Evolutionary conservation across 2,329 filamentous ascomycete genomes (phyloP).

Genomic region (Xylariaceae sp.): DNA sequence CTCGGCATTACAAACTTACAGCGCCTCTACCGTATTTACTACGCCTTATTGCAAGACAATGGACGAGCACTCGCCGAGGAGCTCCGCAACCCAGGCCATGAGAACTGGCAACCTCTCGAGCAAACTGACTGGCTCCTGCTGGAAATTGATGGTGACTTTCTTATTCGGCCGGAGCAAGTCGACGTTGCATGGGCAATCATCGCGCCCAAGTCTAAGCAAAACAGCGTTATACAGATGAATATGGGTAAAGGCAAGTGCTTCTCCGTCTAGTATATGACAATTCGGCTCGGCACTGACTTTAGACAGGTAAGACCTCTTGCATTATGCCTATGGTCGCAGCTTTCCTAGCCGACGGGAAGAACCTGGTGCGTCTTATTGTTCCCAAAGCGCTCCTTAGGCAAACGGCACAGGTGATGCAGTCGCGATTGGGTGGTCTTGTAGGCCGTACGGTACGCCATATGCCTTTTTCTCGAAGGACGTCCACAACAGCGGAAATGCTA

Average conservation of each 20-base stretch:
- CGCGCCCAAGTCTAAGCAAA: conserved; percentile 45
- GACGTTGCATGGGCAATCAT: conserved; percentile 60
- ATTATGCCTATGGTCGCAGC: conserved; percentile 53
- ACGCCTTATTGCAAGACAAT: conserved; percentile 28
- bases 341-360: conserved; percentile 41
- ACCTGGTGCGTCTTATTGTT: conserved; percentile 52
- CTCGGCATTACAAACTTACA: conserved; percentile 44
- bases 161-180: conserved; percentile 59
- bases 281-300: conserved; percentile 3
- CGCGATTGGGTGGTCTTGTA: conserved; percentile 52
- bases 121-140: conserved; percentile 62
- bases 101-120: conserved; percentile 51
- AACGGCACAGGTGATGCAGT: conserved; percentile 54
- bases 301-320: conserved; percentile 53
- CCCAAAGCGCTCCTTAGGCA: conserved; percentile 55
- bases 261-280: background rate
- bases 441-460: conserved; percentile 52
- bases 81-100: conserved; percentile 46
- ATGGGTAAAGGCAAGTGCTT: conserved; percentile 51
- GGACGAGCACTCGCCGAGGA: conserved; percentile 40
- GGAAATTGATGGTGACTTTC: conserved; percentile 61
- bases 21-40: conserved; percentile 41
- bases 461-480: conserved; percentile 53
- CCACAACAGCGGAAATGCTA: conserved; percentile 32
- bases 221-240: conserved; percentile 62